Evolutionary conservation across 129 eudicot species (phyloP), one percentile per base, ranked within the genome.

Genomic region (Gnaphalium uliginosum): DNA sequence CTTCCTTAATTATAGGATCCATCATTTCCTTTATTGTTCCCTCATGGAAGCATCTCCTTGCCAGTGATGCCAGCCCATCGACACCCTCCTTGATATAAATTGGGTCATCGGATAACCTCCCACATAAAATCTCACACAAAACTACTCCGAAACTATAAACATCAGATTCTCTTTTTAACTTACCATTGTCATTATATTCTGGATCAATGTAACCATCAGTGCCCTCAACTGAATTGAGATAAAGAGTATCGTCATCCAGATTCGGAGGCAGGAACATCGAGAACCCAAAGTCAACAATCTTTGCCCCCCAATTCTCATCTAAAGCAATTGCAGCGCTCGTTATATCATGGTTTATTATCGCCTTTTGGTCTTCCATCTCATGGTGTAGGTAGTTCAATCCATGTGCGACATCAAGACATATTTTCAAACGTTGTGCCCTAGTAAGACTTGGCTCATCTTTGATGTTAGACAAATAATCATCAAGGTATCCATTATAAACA

Each of bases 341-440:
- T 18, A 78, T 50, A 66, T 87, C 57, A 68, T 75, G 83, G 91
- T 83, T 18, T 66, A 33, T 35, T 19, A 66, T 17, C n/a, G 1
- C 35, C 25, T 66, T n/a, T n/a, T 35, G 15, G 6, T 11, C 32
- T 35, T 35, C 41, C 41, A 35, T 0, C 8, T 35, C 8, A 35
- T 35, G 0, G 8, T 4, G 41, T 35, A 35, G 7, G 0, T 35
- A 4, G 5, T 0, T 35, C 5, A 35, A 5, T 5, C 8, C 41
- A 35, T 35, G 6, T 35, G 41, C 7, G 5, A 35, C 41, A 35
- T 35, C 41, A 2, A 2, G 8, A 8, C 41, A 35, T 35, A 35
- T 35, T 4, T 2, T 35, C 41, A 35, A 35, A 35, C 41, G 41
- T 35, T 35, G 8, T 35, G 7, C 9, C 41, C 41, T 3, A 35